A percentile compares a stretch with the other conserved stretches of the same genome.
Conservation (phyloP, 2,329 filamentous ascomycete genomes). For the Cyphellophora attinorum region DNA sequence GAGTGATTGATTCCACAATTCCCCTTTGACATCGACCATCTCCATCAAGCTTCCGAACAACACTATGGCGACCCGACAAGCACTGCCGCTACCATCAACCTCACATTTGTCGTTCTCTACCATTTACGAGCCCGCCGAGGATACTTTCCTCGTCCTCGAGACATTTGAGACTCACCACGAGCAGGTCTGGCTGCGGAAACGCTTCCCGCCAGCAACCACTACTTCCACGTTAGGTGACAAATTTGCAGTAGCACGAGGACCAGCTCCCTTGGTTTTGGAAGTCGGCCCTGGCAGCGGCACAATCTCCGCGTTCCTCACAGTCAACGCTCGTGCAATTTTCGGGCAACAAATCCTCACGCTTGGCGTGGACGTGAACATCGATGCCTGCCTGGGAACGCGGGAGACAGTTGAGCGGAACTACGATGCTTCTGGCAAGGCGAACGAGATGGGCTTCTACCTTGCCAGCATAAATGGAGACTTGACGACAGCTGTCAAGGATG, state of each 20-base stretch:
- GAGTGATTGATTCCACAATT: no score
- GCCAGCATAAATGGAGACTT: conserved; percentile 65
- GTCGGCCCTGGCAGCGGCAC: conserved; percentile 87
- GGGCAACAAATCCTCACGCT: conserved; percentile 61
- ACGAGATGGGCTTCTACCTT: conserved; percentile 39
- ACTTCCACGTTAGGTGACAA: conserved; percentile 1
- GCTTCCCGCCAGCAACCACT: conserved; percentile 40
- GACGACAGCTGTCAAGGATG: conserved; percentile 46
- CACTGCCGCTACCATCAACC: conserved; percentile 84
- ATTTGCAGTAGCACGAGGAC: conserved; percentile 18
- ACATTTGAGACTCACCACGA: conserved; percentile 68
- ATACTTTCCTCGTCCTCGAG: conserved; percentile 89
- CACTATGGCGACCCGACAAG: no score
- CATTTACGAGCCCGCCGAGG: conserved; percentile 91
- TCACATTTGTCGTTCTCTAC: conserved; percentile 80
- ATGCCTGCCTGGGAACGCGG: conserved; percentile 68
- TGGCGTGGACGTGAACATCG: conserved; percentile 74
- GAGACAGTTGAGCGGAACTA: conserved; percentile 54
- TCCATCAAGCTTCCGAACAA: no score
- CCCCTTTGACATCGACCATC: no score
- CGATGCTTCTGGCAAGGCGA: conserved; percentile 15
- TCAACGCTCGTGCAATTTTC: conserved; percentile 64
- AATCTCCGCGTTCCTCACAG: conserved; percentile 78
- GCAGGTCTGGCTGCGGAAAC: conserved; percentile 54
- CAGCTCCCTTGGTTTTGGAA: conserved; percentile 64